Evolutionary conservation across 208 protist species (phyloP), one percentile per base, ranked within the genome.

Genomic region (Trypanosoma theileri): DNA sequence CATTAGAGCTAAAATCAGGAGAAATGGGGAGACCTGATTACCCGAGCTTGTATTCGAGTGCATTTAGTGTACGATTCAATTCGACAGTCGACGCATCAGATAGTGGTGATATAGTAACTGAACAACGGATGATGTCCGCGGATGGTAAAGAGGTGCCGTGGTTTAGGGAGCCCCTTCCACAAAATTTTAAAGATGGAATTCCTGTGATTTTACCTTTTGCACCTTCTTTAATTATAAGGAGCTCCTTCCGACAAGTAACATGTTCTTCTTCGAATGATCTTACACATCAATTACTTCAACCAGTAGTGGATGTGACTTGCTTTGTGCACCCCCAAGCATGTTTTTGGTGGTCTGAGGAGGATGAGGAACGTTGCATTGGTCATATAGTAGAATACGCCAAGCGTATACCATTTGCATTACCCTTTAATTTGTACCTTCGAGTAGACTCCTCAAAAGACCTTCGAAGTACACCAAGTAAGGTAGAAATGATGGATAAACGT

Each of bases 361-460:
- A 90, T 46, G 89, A 94, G 53, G 77, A 83, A 28, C 73, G 74
- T n/a, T 93, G 83, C 21, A 66, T 93, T 8, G 50, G 59, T 51
- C 86, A 92, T 28, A 85, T 97, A 19, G 62, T 94, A 13, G 86
- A 94, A 59, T 94, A 93, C 63, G 86, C 92, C 12, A 90, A 92
- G 53, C 86, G 89, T 1, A 78, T 94, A 50, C 92, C 92, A 0
- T 94, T 84, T 70, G 84, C 88, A 4, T 71, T 95, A 1, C 92
- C 92, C 7, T 95, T 95, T 62, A 92, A 93, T 59, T 63, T 95
- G 24, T 95, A 94, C 69, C 77, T 92, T 62, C 84, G 89, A 56
- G 85, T 97, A 4, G 89, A 97, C 63, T 48, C 80, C 3, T 66
- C 76, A 17, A 85, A 82, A 53, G 54, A 62, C 26, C 56, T 85